Base-by-base conservation (phyloP, 2,329 filamentous ascomycete genomes). In the Sphaerulina populicola region DNA sequence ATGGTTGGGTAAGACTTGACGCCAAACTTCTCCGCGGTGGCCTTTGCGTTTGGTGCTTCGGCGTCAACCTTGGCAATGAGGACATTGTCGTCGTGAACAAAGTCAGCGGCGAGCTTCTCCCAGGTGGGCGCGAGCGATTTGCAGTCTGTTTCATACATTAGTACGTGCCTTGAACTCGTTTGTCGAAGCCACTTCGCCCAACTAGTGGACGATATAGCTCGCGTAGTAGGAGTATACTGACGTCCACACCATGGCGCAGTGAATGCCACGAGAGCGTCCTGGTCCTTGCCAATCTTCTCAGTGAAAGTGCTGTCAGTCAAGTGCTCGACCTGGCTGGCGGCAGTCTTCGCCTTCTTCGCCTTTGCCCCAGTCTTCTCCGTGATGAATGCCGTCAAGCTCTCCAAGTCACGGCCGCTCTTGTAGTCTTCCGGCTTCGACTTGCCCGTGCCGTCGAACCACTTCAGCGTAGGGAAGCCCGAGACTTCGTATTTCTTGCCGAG, bases 201-300 rank as follows among this genome's bases (percentile, higher is more conserved):
- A 27, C 23, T 27, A 27, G 23, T 27, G 23, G 6, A 27, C 23
- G 12, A 1, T 8, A 35, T 35, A 35, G 31, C 31, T 35, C 31
- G 10, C 4, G 2, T n/a, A 12, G 44, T n/a, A 21, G 18, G 3
- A 10, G 14, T 5, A 60, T 60, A 86, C 89, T 73, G 81, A 97
- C 93, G 91, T 70, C 91, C 91, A 72, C 93, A 98, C 93, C 91
- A 97, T 47, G 93, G 90, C 47, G 93, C 91, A 62, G 94, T 98
- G 72, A 98, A 98, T 41, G 94, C 90, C 68, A 98, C 90, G 49
- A 98, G 72, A 15, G 94, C 88, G 71, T 94, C 78, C 79, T 94
- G 89, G 57, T 94, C 87, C 46, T 82, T 77, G 57, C 91, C 91
- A 73, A 96, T 76, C 53, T 79, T 75, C 67, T 83, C 74, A 71